Evolutionary conservation across 2,329 filamentous ascomycete species (phyloP).

Genomic region (Aspergillus sp.): DNA sequence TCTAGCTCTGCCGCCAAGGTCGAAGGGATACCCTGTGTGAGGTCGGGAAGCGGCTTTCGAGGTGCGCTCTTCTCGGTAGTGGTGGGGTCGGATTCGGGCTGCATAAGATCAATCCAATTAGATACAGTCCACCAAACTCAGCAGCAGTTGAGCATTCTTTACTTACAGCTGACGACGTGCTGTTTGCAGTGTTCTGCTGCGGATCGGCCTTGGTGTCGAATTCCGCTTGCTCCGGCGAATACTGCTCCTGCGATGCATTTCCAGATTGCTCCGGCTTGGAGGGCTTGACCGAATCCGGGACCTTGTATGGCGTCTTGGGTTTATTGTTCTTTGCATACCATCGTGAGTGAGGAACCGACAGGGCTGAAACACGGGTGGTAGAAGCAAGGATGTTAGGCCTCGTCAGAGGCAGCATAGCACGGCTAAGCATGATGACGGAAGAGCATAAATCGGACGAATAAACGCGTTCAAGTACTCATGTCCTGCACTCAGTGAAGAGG

Average conservation of each 20-base stretch:
- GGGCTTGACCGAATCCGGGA: conserved; percentile 26
- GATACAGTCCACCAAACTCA: conserved; percentile 1
- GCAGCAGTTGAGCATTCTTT: conserved; percentile 3
- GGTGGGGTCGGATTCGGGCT: conserved; percentile 34
- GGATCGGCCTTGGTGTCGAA: conserved; percentile 30
- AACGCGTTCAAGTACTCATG: conserved; percentile 13
- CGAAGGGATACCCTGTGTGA: conserved; percentile 91
- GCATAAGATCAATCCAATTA: conserved; percentile 10
- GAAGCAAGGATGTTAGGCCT: conserved; percentile 35
- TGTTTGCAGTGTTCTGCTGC: conserved; percentile 22
- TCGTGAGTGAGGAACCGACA: conserved; percentile 28
- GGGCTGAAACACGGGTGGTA: conserved; percentile 26
- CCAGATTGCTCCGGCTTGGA: conserved; percentile 20
- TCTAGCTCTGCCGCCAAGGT: conserved; percentile 73
- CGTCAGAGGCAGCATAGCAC: conserved; percentile 38
- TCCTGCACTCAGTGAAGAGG: conserved; percentile 5
- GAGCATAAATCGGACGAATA: conserved; percentile 9
- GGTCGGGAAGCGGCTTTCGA: conserved; percentile 70
- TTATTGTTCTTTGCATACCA: conserved; percentile 35
- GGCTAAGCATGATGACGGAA: conserved; percentile 35
- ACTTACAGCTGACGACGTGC: conserved; percentile 23
- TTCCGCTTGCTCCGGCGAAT: conserved; percentile 33
- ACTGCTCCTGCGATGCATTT: conserved; percentile 20
- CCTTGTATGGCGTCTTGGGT: conserved; percentile 27
- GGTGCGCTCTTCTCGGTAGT: conserved; percentile 29